These are phyloP conservation scores for Paecilomyces formosus DNA, from an alignment of 2,329 filamentous ascomycete genomes.

Conservation along the genomic window DNA sequence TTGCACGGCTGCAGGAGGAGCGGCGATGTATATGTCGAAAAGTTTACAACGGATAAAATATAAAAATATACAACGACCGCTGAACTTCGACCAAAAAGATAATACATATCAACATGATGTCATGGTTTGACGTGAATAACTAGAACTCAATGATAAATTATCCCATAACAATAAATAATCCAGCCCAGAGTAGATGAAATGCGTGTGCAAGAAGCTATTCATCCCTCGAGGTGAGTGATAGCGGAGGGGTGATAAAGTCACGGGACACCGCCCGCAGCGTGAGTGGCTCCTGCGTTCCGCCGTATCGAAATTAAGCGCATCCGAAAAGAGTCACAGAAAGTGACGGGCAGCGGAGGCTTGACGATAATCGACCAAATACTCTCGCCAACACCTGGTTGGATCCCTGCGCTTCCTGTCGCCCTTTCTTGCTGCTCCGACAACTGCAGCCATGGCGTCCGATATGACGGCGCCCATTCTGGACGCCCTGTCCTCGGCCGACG, in stretches of 20 bases:
- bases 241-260: neutral
- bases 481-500: slow-evolving; percentile 54
- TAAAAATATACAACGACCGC: no score
- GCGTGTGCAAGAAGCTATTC: neutral
- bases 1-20: no score
- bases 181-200: no score
- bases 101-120: no score
- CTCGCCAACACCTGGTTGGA: neutral
- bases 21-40: no score
- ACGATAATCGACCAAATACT: neutral
- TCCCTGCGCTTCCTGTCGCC: neutral
- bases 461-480: slow-evolving; percentile 59
- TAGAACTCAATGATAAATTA: no score
- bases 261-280: slow-evolving; percentile 2
- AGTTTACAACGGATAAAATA: no score
- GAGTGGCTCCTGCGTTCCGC: neutral
- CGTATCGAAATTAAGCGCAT: slow-evolving; percentile 10
- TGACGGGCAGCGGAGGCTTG: slow-evolving; percentile 1
- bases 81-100: no score
- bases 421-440: neutral
- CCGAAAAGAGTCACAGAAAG: slow-evolving; percentile 8
- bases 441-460: slow-evolving; percentile 43
- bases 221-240: neutral
- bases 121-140: no score
- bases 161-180: no score